Percentiles rank a stretch among this genome's conserved stretches.
Evolutionary conservation across 1,139 yeast genomes (phyloP).

Genomic region (Taphrina betulina): DNA sequence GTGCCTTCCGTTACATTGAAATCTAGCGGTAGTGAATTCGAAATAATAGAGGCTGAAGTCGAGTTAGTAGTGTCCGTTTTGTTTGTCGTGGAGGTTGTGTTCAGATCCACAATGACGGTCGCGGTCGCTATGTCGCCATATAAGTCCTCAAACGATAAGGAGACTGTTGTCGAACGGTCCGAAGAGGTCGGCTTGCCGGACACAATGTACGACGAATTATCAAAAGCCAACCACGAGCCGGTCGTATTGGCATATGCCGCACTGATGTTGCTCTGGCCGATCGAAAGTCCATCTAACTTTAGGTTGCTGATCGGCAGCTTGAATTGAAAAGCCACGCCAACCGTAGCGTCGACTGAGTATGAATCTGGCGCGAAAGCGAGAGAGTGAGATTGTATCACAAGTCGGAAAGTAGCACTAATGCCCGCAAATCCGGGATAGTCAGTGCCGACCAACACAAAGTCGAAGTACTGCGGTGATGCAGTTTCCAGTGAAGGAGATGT

Average conservation of each 20-base stretch:
- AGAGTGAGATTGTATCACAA: conserved; percentile 84
- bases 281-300: conserved; percentile 57
- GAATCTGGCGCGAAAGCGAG: conserved; percentile 60
- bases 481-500: conserved; percentile 85
- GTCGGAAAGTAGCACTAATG: conserved; percentile 63
- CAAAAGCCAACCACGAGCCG: conserved; percentile 69
- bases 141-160: conserved; percentile 36
- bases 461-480: conserved; percentile 79
- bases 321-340: conserved; percentile 55
- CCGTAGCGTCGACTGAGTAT: conserved; percentile 60
- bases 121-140: conserved; percentile 37
- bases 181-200: conserved; percentile 61
- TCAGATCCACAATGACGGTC: conserved; percentile 39
- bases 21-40: neutral
- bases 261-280: conserved; percentile 57
- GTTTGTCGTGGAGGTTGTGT: conserved; percentile 45
- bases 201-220: conserved; percentile 58
- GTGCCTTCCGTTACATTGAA: conserved; percentile 70
- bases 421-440: conserved; percentile 77
- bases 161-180: conserved; percentile 33
- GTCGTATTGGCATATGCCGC: conserved; percentile 45
- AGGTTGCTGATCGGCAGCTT: conserved; percentile 62
- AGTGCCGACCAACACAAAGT: conserved; percentile 74
- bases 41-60: conserved; percentile 35
- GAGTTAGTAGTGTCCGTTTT: conserved; percentile 35